Evolutionary conservation across 2,329 filamentous ascomycete genomes (phyloP).

Genomic region (Xylaria sp.): DNA sequence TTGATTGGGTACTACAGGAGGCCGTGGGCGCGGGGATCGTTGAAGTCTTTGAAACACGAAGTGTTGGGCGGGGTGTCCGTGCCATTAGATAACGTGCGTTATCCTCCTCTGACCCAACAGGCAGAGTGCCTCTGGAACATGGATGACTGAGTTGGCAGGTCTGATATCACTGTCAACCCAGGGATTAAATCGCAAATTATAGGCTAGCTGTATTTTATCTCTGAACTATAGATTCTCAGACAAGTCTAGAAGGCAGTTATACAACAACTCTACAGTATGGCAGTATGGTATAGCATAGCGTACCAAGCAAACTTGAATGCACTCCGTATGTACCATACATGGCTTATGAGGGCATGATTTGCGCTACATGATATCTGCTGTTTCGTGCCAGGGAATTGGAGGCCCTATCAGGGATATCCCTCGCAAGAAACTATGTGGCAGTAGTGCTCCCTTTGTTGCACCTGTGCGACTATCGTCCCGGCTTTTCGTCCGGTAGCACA

Average conservation of each 20-base stretch:
- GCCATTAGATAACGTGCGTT: constrained; percentile 46
- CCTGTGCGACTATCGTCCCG: not conserved
- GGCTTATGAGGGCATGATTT: not conserved
- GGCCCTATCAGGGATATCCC: constrained; percentile 20
- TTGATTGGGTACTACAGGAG: constrained; percentile 77
- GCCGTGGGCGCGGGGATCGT: constrained; percentile 75
- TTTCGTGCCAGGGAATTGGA: not conserved
- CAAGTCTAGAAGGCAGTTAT: not conserved
- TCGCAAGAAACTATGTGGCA: constrained; percentile 11
- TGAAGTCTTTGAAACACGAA: constrained; percentile 79
- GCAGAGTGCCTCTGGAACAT: not conserved
- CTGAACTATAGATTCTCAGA: not conserved
- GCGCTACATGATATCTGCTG: constrained; percentile 1
- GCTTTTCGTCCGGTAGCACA: constrained; percentile 6
- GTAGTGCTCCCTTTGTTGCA: not conserved
- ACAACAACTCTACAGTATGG: not conserved
- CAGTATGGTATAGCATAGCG: not conserved
- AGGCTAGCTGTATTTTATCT: not conserved
- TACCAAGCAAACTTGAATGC: constrained; percentile 8
- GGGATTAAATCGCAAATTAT: not conserved
- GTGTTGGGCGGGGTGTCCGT: constrained; percentile 74
- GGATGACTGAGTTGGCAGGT: not conserved
- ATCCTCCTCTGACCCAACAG: not conserved
- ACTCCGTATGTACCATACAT: not conserved
- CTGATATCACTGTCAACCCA: not conserved